Base-by-base conservation (phyloP, 805 yeast genomes). In the Maudiozyma saulgeensis region DNA sequence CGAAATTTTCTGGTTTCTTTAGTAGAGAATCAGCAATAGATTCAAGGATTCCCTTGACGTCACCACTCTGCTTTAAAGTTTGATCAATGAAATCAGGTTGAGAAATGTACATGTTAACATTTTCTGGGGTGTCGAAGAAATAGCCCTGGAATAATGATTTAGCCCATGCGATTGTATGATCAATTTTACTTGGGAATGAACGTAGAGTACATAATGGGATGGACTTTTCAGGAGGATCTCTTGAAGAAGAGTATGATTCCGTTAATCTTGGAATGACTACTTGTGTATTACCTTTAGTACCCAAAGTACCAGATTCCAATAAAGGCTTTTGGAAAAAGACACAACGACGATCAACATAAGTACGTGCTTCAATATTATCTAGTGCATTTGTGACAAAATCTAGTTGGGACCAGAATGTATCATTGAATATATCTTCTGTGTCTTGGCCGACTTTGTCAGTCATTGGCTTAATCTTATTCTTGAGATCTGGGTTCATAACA, bases 91-190 rank as follows among this genome's bases (percentile, higher is more conserved):
- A 93, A 70, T 89, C 84, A 53, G 96, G 93, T 69, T 93, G 96
- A 34, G 90, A 75, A 64, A 93, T 72, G 69, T 89, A 93, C 63
- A 87, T 69, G 67, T 93, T 93, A 49, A 90, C 98, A 60, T 88
- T 88, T 68, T 87, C 96, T 18, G 96, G 90, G n/a, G 88, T 77
- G 52, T 91, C 96, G 37, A 81, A 74, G 68, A 93, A 93, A 62
- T 81, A 88, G 19, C 93, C 96, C 74, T 86, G 93, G 77, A 93
- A 93, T 63, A 88, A 75, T 18, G 89, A 82, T 71, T 95, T 95
- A 15, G 98, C 96, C 99, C 99, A 93, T 6, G 99, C 98, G 70
- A 93, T 93, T 1, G 99, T 93, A 65, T 93, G 99, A 66, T 93
- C 99, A 60, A 93, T 93, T 70, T 91, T 91, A 69, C 89, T 87